These are phyloP conservation scores for Colletotrichum salicis DNA, from an alignment of 2,329 filamentous ascomycete genomes.

Conservation along the genomic window DNA sequence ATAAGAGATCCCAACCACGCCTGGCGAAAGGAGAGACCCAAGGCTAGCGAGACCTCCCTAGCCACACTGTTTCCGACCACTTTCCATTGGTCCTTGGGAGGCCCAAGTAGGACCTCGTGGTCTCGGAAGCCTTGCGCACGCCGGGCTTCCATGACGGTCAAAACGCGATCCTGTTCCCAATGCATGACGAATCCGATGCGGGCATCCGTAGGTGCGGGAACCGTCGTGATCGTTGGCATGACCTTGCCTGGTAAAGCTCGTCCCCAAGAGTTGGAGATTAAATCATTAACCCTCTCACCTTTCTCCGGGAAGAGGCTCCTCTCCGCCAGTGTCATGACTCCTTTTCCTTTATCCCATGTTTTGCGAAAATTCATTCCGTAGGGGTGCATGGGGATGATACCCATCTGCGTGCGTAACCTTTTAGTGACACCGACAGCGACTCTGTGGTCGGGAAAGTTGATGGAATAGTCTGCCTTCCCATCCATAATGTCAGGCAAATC, in stretches of 20 bases:
- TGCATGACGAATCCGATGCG: slow-evolving; percentile 69
- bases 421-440: slow-evolving; percentile 53
- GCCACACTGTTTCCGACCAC: slow-evolving; percentile 84
- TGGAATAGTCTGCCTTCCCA: slow-evolving; percentile 68
- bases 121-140: slow-evolving; percentile 78
- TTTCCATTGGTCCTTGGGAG: slow-evolving; percentile 64
- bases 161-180: slow-evolving; percentile 70
- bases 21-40: slow-evolving; percentile 72
- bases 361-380: slow-evolving; percentile 62
- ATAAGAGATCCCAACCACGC: slow-evolving; percentile 59
- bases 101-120: slow-evolving; percentile 75
- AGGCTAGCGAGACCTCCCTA: slow-evolving; percentile 71
- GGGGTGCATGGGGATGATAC: slow-evolving; percentile 68
- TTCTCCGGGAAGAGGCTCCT: slow-evolving; percentile 51
- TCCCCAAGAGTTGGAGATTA: slow-evolving; percentile 56
- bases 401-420: slow-evolving; percentile 57
- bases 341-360: slow-evolving; percentile 53
- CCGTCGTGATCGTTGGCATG: slow-evolving; percentile 73
- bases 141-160: slow-evolving; percentile 74
- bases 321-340: slow-evolving; percentile 51
- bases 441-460: slow-evolving; percentile 76
- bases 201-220: slow-evolving; percentile 60
- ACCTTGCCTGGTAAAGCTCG: slow-evolving; percentile 63
- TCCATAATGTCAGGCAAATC: slow-evolving; percentile 74
- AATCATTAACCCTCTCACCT: slow-evolving; percentile 28